Evolutionary conservation across 176 grass and related monocot species (phyloP), one percentile per base, ranked within the genome.

Genomic region (Cenchrus purpureus): DNA sequence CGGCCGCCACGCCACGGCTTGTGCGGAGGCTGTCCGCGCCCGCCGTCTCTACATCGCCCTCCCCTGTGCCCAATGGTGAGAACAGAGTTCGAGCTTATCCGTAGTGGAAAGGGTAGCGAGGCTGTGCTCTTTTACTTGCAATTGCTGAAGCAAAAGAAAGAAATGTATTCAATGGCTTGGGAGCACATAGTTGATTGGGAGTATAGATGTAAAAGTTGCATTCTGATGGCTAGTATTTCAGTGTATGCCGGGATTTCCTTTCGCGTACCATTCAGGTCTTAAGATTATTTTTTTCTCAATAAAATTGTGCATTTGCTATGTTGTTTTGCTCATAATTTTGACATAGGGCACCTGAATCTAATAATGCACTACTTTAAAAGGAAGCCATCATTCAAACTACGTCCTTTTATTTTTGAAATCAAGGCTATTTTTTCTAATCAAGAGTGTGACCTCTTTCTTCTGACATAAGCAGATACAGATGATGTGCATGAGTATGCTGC

Each of bases 31-130:
- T 93, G 37, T 76, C 93, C 11, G 83, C 84, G 40, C 91, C 91
- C 15, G 91, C 96, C 17, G 88, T 98, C 14, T 98, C 93, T 90
- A 90, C 91, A 65, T 93, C 95, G 12, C 91, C 93, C 70, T 78
- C 96, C 15, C 83, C 91, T 6, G 81, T 81, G 57, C 89, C 93
- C 76, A 68, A 86, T n/a, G 96, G 96, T 95, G 83, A 81, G 82
- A 10, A 51, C 51, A 78, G 76, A 10, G 37, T 44, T 25, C 20
- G 42, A 31, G 37, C 48, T 42, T 74, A 12, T 48, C 17, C 28
- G 45, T 82, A 11, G n/a, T 19, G 3, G 22, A 60, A 55, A 46
- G 16, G 66, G 17, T 17, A 70, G 17, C 7, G 11, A 42, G 7
- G 7, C 13, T 65, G n/a, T 65, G 12, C 42, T n/a, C 40, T 70